phyloP scores from a whole-genome alignment of 73 alveolate species.

The Uronychia binucleata region DNA sequence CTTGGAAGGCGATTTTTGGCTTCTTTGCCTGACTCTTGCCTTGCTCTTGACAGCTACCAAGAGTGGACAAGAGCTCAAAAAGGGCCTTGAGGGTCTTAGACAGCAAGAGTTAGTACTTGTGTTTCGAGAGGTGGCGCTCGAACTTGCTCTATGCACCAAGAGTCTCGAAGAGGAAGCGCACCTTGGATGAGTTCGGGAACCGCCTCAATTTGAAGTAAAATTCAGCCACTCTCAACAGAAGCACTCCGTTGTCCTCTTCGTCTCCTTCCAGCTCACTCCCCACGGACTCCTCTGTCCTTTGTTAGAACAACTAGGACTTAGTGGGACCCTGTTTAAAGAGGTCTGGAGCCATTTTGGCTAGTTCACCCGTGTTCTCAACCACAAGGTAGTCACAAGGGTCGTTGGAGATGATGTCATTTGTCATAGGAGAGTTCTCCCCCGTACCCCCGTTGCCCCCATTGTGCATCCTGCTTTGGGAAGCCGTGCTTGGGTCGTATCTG shows the following conservation, averaged over 20 bases:
- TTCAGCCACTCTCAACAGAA: not conserved
- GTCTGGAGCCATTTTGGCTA: not conserved
- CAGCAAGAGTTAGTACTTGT: not conserved
- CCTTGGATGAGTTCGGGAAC: not conserved
- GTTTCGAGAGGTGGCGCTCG: not conserved
- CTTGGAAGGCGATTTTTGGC: not conserved
- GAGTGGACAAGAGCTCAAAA: not conserved
- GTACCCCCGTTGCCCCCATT: not conserved
- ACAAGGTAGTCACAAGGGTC: not conserved
- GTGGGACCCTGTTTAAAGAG: no score
- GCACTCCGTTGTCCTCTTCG: not conserved
- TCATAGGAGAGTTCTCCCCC: not conserved
- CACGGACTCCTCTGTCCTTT: not conserved
- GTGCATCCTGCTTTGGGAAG: not conserved
- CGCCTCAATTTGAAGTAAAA: not conserved
- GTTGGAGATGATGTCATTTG: not conserved
- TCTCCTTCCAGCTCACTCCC: not conserved
- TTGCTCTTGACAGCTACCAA: no score
- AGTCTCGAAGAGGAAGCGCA: not conserved
- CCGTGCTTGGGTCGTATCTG: not conserved
- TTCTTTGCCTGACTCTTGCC: no score
- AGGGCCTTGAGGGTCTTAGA: not conserved
- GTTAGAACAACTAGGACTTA: not conserved
- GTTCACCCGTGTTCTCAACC: not conserved
- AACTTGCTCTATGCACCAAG: not conserved